phyloP scores from a whole-genome alignment of 257 asterid species.

The Ilex aquifolium region DNA sequence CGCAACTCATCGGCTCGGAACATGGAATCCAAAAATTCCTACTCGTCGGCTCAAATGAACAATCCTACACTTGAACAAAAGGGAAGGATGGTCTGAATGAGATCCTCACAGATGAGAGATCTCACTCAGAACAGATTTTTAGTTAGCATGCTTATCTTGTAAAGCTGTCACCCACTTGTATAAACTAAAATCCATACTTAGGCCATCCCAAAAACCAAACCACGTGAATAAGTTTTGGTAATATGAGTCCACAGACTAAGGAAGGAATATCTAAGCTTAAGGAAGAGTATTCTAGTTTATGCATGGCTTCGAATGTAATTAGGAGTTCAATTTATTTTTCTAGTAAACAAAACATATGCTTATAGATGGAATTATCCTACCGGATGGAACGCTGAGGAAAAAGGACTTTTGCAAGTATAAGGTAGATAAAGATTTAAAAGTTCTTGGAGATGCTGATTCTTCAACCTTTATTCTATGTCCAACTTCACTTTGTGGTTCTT shows the following conservation, averaged over 20 bases:
- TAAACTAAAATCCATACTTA: slow-evolving; percentile 15
- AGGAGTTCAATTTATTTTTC: neutral
- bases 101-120: neutral
- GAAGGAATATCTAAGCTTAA: neutral
- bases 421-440: neutral
- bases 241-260: slow-evolving; percentile 10
- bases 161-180: slow-evolving; percentile 14
- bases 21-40: too few relatives aligned
- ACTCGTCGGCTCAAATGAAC: neutral
- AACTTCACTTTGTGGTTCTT: slow-evolving; percentile 48
- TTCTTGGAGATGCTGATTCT: slow-evolving; percentile 15
- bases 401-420: neutral
- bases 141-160: slow-evolving; percentile 16
- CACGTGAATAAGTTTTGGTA: slow-evolving; percentile 28
- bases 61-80: neutral
- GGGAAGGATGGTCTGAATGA: neutral
- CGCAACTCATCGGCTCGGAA: neutral
- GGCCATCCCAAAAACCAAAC: slow-evolving; percentile 37
- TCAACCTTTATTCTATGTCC: slow-evolving; percentile 4
- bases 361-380: neutral
- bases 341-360: neutral
- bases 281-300: neutral
- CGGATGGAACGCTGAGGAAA: neutral
- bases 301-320: neutral
- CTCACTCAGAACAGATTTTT: neutral